Evolutionary conservation across 768 basidiomycete species (phyloP), one percentile per base, ranked within the genome.

Genomic region (Lanmaoa pseudosensibilis): DNA sequence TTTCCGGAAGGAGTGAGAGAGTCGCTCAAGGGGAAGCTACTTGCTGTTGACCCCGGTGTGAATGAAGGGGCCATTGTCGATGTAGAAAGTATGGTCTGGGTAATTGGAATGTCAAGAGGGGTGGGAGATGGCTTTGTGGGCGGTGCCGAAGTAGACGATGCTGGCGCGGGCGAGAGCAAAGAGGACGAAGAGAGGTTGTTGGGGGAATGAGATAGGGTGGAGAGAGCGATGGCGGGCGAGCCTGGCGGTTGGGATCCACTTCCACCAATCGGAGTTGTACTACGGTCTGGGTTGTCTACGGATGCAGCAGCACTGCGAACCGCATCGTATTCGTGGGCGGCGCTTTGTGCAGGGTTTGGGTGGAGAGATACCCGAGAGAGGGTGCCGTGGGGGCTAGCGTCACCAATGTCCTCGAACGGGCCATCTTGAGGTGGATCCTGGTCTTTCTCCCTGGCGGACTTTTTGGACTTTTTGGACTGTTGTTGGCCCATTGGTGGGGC

Each of bases 1-100:
- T 68, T 68, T 33, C 77, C 78, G n/a, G 67, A 40, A 55, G 71
- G 58, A 57, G 67, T 62, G 27, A 71, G 51, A 5, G 80, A 55
- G 37, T 80, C 77, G 18, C 66, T 72, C 40, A 72, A 61, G 0
- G 72, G 70, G 59, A 77, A 75, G 47, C 72, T 75, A 49, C 72
- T 76, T 23, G 73, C 61, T 37, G 74, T 72, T 32, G 84, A 85
- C 32, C 79, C 82, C 19, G 85, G 82, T 36, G 77, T 82, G 60
- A 81, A 80, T 39, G 67, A 71, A 16, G 70, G 65, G 10, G 78
- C 75, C 59, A 81, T 74, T 27, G 78, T 71, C 60, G 90, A 86
- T 51, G 82, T 76, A 54, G 93, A 84, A 54, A 97, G 85, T 62
- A 98, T 97, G 36, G 94, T 93, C 50, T 87, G 87, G 0, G 90